These are phyloP conservation scores for Primulina eburnea DNA, from an alignment of 257 asterid genomes.

Conservation along the genomic window DNA sequence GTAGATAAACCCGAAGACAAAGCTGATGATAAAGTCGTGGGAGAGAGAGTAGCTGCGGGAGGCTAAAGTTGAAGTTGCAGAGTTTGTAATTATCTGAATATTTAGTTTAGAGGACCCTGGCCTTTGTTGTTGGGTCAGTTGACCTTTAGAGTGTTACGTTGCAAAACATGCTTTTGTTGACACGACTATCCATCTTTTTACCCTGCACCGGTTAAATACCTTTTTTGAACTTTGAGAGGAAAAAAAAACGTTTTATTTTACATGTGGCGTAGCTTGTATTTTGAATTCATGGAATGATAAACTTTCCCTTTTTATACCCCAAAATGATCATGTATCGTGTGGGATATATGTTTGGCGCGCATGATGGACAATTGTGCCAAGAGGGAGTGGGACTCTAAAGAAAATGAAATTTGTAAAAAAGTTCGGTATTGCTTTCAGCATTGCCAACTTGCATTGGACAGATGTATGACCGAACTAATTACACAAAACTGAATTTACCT, in stretches of 20 bases:
- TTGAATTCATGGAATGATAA: neutral
- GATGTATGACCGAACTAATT: no score
- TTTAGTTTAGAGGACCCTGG: neutral
- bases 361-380: no score
- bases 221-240: neutral
- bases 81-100: neutral
- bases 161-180: neutral
- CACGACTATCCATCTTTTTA: neutral
- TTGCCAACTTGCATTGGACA: no score
- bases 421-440: no score
- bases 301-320: no score
- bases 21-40: neutral
- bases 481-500: no score
- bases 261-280: neutral
- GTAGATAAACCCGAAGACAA: neutral
- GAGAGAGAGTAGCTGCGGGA: neutral
- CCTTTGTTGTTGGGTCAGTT: neutral
- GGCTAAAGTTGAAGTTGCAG: neutral
- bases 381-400: no score
- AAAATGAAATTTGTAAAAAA: no score
- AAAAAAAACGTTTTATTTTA: no score
- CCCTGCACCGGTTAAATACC: neutral
- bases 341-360: no score
- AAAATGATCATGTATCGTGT: no score
- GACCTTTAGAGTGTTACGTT: neutral